Conservation (phyloP, 495 filamentous ascomycete genomes). For the Aspergillus bertholletiae region DNA sequence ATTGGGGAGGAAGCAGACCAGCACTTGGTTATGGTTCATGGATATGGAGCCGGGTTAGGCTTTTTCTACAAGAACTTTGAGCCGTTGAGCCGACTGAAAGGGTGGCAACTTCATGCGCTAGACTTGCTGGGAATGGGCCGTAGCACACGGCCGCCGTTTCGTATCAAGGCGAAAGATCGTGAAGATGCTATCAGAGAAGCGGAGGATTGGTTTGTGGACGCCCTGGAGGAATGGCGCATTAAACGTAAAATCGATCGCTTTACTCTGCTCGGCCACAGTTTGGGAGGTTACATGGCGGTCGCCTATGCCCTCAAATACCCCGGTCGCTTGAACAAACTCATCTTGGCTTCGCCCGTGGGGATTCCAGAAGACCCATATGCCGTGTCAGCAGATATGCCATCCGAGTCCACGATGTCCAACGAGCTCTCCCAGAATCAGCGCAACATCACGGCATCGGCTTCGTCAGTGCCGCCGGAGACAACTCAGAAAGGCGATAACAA, state of each 20-base stretch:
- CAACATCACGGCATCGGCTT: conserved; percentile 33
- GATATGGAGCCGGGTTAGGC: conserved; percentile 90
- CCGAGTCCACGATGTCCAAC: conserved; percentile 61
- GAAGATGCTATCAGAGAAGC: conserved; percentile 84
- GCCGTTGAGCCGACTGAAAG: conserved; percentile 65
- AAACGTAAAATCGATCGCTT: conserved; percentile 87
- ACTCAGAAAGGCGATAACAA: conserved; percentile 50
- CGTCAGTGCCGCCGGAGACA: conserved; percentile 22
- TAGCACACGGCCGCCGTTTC: conserved; percentile 79
- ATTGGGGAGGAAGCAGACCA: conserved; percentile 70
- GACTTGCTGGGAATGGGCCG: conserved; percentile 95
- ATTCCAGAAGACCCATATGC: conserved; percentile 95
- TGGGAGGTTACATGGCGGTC: conserved; percentile 91
- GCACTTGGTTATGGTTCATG: conserved; percentile 95
- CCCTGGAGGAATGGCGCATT: conserved; percentile 91
- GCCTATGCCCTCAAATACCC: conserved; percentile 97
- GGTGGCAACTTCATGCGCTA: conserved; percentile 88
- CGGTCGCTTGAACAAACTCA: conserved; percentile 88
- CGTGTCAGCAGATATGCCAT: conserved; percentile 71
- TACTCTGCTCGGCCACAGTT: conserved; percentile 86
- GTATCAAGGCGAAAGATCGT: conserved; percentile 73
- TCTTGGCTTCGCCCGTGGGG: conserved; percentile 89
- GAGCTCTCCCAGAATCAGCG: conserved; percentile 76
- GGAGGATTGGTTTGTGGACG: conserved; percentile 94
- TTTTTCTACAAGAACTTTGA: conserved; percentile 99